Base-by-base conservation (phyloP, 352 stramenopile genomes). In the Phytophthora colocasiae region DNA sequence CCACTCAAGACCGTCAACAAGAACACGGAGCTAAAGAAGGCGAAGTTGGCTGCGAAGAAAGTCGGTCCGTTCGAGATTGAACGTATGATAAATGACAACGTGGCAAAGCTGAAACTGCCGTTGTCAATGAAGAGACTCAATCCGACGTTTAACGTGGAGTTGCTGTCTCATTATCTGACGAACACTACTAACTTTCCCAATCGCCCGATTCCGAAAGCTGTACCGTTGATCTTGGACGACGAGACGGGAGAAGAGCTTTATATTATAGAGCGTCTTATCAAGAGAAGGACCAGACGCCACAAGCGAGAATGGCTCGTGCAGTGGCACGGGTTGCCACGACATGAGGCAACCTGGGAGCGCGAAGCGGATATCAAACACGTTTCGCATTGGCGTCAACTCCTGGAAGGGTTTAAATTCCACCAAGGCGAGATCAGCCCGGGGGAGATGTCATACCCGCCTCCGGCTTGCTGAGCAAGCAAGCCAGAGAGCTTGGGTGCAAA, bases 131-230 rank as follows among this genome's bases (percentile, higher is more conserved):
- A 39, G 19, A 11, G 15, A 8, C 26, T 63, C 27, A 63, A 63
- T 31, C 45, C 55, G 32, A 63, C 44, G 55, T 63, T 56, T 17
- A 63, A 63, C 34, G 45, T 55, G 38, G 55, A 63, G 17, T 41
- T 63, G 34, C n/a, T 40, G 34, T 40, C 34, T 6, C 34, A 40
- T 40, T 40, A 40, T n/a, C 10, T 40, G 34, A 40, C 7, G 34
- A 40, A 40, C 34, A 40, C 34, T 40, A 40, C 34, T 40, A 1
- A 14, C 14, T 40, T 40, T 40, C 3, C 34, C 10, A 6, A 40
- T 6, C 34, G 34, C 34, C 34, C 34, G 14, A 40, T 40, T 40
- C 34, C 34, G 14, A 40, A 34, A 47, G 48, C 36, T 15, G 27
- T 26, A 7, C 55, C 2, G 43, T 15, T 56, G 11, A 56, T 50